Conservation (phyloP, 257 asterid species). For the Linderniella brevidens region DNA sequence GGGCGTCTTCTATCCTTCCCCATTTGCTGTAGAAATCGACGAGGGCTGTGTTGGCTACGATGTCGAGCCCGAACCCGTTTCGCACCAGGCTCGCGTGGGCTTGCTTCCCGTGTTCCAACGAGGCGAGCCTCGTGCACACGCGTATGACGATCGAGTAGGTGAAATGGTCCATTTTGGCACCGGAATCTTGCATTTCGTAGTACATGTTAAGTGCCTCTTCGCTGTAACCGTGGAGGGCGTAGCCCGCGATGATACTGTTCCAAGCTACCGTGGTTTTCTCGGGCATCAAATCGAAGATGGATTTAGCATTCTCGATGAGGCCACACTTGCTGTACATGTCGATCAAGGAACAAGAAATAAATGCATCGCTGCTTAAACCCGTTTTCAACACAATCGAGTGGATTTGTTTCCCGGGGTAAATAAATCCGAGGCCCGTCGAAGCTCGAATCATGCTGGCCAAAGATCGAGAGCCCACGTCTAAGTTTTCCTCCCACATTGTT, state of each 20-base stretch:
- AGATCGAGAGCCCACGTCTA: constrained; percentile 35
- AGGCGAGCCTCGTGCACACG: constrained; percentile 70
- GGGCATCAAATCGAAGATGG: constrained; percentile 46
- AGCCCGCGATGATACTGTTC: constrained; percentile 66
- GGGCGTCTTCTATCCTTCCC: constrained; percentile 85
- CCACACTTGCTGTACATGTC: constrained; percentile 93
- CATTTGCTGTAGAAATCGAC: constrained; percentile 84
- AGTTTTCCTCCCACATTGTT: constrained; percentile 36
- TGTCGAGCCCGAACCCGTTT: constrained; percentile 52
- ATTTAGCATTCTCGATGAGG: constrained; percentile 42
- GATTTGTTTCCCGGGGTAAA: constrained; percentile 59
- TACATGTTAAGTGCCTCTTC: constrained; percentile 65
- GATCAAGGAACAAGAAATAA: constrained; percentile 55
- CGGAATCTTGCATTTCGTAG: constrained; percentile 61
- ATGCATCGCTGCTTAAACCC: constrained; percentile 29
- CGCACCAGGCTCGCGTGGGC: constrained; percentile 83
- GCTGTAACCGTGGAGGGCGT: constrained; percentile 60
- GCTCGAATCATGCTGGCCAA: constrained; percentile 48
- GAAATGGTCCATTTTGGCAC: constrained; percentile 59
- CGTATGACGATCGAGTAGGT: constrained; percentile 52
- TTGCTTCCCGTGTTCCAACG: constrained; percentile 70
- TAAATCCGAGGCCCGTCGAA: constrained; percentile 46
- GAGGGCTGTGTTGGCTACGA: constrained; percentile 67
- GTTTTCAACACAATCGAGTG: constrained; percentile 53
- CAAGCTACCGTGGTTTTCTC: constrained; percentile 69